Percentiles rank a stretch among this genome's conserved stretches.
These are phyloP conservation scores for Suillus variegatus DNA, from an alignment of 768 basidiomycete species.

Conservation along the genomic window DNA sequence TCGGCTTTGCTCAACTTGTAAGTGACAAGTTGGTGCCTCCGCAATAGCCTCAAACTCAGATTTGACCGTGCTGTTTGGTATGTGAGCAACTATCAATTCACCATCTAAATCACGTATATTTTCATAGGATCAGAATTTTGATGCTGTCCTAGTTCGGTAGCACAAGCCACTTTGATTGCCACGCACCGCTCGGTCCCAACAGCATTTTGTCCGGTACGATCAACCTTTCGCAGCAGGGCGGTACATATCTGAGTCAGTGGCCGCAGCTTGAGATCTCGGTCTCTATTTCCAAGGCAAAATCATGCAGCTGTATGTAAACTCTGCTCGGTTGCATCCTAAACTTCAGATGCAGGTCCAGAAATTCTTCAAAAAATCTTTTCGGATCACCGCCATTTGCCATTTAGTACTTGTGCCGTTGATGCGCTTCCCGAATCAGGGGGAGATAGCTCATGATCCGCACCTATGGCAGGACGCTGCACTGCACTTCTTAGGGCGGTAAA, in stretches of 20 bases:
- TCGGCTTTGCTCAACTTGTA: background rate
- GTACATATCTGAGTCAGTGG: background rate
- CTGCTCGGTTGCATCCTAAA: constrained; percentile 5
- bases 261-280: background rate
- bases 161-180: background rate
- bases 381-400: background rate
- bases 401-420: background rate
- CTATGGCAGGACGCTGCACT: background rate
- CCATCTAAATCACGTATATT: background rate
- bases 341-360: background rate
- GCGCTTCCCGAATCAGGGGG: background rate
- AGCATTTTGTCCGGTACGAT: background rate
- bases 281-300: background rate
- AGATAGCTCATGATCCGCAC: background rate
- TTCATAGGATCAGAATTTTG: background rate
- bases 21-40: background rate
- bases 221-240: background rate
- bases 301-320: constrained; percentile 5
- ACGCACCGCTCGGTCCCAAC: background rate
- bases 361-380: constrained; percentile 3
- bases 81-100: background rate
- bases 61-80: background rate
- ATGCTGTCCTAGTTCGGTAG: background rate
- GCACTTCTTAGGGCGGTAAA: background rate
- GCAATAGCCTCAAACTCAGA: background rate